These are phyloP conservation scores for Codiaeum variegatum DNA, from an alignment of 441 rosid species.

Conservation along the genomic window DNA sequence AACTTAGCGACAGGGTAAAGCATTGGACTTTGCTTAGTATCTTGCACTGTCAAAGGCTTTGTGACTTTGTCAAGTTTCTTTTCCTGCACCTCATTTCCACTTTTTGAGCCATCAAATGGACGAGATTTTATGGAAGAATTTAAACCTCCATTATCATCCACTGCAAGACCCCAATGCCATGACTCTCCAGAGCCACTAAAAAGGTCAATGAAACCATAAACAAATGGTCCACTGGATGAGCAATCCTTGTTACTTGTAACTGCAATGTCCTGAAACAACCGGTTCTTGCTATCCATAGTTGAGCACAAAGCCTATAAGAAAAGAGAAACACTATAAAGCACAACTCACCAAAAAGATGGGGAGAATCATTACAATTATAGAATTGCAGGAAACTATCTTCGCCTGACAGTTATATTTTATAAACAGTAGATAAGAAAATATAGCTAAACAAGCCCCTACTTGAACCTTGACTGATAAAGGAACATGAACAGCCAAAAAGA, in stretches of 20 bases:
- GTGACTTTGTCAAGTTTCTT: conserved; percentile 43
- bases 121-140: conserved; percentile 45
- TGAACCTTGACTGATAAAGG: no score
- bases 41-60: conserved; percentile 39
- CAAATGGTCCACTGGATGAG: conserved; percentile 57
- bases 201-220: conserved; percentile 82
- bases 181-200: conserved; percentile 85
- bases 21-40: conserved; percentile 40
- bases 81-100: conserved; percentile 33
- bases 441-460: no score
- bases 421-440: no score
- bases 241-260: conserved; percentile 45
- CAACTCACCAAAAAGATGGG: conserved; percentile 6
- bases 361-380: neutral
- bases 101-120: conserved; percentile 36
- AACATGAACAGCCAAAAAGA: neutral
- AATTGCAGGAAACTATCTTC: neutral
- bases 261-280: conserved; percentile 38
- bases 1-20: conserved; percentile 41
- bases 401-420: neutral
- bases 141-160: conserved; percentile 56
- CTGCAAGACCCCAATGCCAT: conserved; percentile 68
- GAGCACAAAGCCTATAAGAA: conserved; percentile 43
- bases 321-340: conserved; percentile 22
- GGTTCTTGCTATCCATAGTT: conserved; percentile 35